Percentiles rank a stretch among this genome's conserved stretches.
Conservation (phyloP, 108 stramenopile genomes). For the Fistulifera pelliculosa region DNA sequence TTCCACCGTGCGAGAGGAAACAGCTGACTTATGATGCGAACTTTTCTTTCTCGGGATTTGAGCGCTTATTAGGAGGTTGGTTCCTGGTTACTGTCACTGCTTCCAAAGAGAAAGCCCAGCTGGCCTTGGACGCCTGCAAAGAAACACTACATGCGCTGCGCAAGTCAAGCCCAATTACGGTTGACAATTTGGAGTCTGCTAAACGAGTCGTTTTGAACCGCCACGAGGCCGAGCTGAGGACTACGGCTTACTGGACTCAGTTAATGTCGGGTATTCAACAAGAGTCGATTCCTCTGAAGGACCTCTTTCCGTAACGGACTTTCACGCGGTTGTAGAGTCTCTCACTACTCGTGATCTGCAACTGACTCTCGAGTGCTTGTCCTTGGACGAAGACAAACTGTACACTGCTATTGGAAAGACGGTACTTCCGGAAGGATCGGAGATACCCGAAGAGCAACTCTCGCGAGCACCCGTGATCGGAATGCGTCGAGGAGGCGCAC, state of each 20-base stretch:
- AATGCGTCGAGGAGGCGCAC: conserved; percentile 78
- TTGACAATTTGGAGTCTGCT: conserved; percentile 92
- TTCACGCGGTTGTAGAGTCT: conserved; percentile 77
- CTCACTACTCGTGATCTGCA: conserved; percentile 86
- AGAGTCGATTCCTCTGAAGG: conserved; percentile 86
- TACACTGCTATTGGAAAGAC: conserved; percentile 83
- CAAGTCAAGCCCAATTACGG: conserved; percentile 60
- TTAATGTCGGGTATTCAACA: conserved; percentile 91
- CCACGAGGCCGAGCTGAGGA: conserved; percentile 85
- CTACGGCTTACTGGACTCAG: conserved; percentile 85
- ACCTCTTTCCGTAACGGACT: conserved; percentile 84
- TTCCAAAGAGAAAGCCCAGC: conserved; percentile 90
- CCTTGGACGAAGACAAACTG: conserved; percentile 63
- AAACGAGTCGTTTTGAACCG: conserved; percentile 92
- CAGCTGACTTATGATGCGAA: conserved; percentile 97
- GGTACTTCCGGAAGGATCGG: conserved; percentile 48
- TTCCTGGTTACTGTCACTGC: conserved; percentile 94
- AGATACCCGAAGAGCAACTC: conserved; percentile 36
- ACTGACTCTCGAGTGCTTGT: conserved; percentile 66
- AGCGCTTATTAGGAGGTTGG: conserved; percentile 90
- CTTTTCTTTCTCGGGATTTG: conserved; percentile 87
- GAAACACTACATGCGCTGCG: conserved; percentile 78
- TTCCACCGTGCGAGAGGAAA: conserved; percentile 89
- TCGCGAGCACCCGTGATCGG: conserved; percentile 75
- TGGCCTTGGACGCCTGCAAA: conserved; percentile 89